Conservation (phyloP, 2,329 filamentous ascomycete genomes). For the Penicillium aurantiogriseum region DNA sequence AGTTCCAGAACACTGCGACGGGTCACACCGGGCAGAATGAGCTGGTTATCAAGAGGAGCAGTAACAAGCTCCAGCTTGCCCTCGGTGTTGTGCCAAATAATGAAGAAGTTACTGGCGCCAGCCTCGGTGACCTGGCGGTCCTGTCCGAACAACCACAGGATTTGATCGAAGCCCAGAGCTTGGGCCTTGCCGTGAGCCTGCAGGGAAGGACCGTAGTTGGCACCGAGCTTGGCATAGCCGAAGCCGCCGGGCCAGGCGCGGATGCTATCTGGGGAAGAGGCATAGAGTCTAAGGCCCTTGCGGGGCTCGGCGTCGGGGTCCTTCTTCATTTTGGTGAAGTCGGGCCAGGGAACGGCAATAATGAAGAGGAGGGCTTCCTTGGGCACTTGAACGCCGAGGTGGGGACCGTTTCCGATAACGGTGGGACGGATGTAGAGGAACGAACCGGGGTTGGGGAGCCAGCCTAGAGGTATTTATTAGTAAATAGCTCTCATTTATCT, state of each 20-base stretch:
- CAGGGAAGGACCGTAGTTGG: constrained; percentile 86
- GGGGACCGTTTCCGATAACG: constrained; percentile 76
- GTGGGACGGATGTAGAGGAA: constrained; percentile 86
- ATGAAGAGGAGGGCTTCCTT: constrained; percentile 86
- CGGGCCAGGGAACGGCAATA: constrained; percentile 55
- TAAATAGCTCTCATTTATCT: background rate
- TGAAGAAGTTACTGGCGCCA: constrained; percentile 88
- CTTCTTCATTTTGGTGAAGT: constrained; percentile 29
- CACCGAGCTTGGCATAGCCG: constrained; percentile 87
- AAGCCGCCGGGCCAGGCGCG: constrained; percentile 93
- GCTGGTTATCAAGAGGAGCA: constrained; percentile 74
- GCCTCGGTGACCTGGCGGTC: constrained; percentile 83
- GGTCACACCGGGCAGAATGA: constrained; percentile 90
- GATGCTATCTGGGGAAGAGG: constrained; percentile 76
- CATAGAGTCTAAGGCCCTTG: constrained; percentile 65
- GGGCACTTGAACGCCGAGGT: constrained; percentile 77
- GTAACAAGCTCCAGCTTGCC: constrained; percentile 72
- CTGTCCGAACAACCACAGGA: constrained; percentile 87
- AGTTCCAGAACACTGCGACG: constrained; percentile 75
- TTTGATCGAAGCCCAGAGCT: constrained; percentile 74
- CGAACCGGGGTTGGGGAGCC: constrained; percentile 69
- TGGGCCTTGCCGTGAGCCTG: constrained; percentile 75
- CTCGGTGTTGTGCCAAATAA: constrained; percentile 66
- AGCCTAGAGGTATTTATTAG: constrained; percentile 51
- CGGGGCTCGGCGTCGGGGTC: constrained; percentile 18